Conservation (phyloP, 805 yeast genomes). For the Lipomyces kockii region DNA sequence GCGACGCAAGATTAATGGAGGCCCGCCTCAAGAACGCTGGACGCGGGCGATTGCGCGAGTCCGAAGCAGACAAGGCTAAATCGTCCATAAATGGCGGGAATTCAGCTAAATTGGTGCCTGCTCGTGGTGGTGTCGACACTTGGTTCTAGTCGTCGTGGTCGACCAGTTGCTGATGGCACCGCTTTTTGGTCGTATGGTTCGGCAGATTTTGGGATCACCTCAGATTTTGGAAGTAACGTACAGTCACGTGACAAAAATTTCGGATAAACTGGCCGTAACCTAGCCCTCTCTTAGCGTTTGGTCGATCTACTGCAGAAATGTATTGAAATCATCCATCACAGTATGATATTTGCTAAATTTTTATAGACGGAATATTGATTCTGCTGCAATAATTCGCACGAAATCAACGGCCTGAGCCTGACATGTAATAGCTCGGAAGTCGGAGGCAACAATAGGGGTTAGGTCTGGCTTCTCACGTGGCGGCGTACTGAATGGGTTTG, state of each 20-base stretch:
- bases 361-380: background rate
- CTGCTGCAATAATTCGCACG: background rate
- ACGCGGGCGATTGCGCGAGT: slow-evolving; percentile 11
- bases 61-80: slow-evolving; percentile 12
- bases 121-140: background rate
- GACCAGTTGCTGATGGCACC: background rate
- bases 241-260: background rate
- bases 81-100: slow-evolving; percentile 12
- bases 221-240: background rate
- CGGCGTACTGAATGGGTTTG: background rate
- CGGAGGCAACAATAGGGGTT: no score
- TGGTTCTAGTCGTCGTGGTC: background rate
- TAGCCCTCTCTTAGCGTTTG: no score
- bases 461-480: background rate
- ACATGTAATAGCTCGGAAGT: no score
- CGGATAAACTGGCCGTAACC: background rate
- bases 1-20: slow-evolving; percentile 23
- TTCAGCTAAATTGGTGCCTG: background rate
- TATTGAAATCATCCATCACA: background rate
- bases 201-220: background rate
- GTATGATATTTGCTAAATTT: background rate
- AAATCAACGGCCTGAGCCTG: background rate
- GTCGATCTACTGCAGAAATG: no score
- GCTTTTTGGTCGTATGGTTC: background rate
- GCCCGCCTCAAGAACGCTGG: slow-evolving; percentile 23